These are phyloP conservation scores for Apiosordaria backusii DNA, from an alignment of 495 filamentous ascomycete species.

Conservation along the genomic window DNA sequence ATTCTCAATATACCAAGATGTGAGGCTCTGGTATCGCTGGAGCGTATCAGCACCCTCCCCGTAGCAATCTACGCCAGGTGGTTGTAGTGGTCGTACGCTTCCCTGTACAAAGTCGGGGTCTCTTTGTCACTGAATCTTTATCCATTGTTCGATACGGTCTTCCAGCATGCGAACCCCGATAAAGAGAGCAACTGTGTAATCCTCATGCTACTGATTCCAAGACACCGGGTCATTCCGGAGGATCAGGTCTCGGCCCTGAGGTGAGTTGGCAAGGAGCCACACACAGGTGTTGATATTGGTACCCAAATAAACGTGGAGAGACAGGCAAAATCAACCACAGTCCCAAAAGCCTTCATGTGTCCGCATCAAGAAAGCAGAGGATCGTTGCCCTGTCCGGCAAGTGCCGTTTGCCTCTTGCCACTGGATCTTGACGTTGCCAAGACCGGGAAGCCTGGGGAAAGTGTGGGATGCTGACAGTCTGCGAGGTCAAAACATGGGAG, in stretches of 20 bases:
- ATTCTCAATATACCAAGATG: neutral
- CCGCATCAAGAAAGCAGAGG: neutral
- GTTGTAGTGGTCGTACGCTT: neutral
- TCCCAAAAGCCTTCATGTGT: neutral
- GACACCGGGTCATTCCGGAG: neutral
- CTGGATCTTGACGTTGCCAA: neutral
- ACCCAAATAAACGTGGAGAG: neutral
- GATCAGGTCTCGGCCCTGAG: neutral
- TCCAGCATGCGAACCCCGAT: neutral
- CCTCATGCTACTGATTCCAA: neutral
- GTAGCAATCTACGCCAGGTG: neutral
- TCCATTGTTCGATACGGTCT: neutral
- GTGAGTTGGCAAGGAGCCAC: neutral
- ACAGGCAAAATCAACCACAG: neutral
- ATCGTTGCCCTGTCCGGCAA: constrained; percentile 5
- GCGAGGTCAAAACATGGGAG: neutral
- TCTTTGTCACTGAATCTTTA: neutral
- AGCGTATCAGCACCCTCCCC: neutral
- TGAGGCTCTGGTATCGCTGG: neutral
- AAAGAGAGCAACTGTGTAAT: neutral
- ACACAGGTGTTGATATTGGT: neutral
- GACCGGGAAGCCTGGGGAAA: constrained; percentile 4
- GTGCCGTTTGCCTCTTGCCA: neutral
- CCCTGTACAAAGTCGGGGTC: no score
- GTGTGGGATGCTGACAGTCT: neutral